Percentiles rank a stretch among this genome's conserved stretches.
Evolutionary conservation across 1,284 basidiomycete species (phyloP).

Genomic region (Leccinum solheimii): DNA sequence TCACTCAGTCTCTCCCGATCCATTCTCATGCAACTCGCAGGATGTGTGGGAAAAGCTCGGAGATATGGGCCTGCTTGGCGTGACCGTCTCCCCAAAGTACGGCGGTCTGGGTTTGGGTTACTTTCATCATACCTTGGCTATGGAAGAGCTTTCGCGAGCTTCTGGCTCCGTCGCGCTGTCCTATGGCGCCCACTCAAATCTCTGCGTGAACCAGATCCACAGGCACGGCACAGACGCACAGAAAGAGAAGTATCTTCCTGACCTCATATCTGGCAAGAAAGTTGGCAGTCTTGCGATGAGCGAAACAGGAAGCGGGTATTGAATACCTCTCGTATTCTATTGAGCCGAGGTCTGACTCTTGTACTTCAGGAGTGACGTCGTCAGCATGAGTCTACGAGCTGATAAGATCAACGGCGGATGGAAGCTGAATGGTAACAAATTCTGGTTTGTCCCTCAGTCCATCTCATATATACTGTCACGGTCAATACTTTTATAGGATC

Average conservation of each 20-base stretch:
- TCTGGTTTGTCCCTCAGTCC: conserved; percentile 64
- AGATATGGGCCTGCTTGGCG: conserved; percentile 80
- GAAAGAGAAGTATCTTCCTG: conserved; percentile 85
- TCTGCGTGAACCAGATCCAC: conserved; percentile 85
- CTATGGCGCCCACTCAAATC: conserved; percentile 89
- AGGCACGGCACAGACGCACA: conserved; percentile 86
- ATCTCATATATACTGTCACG: background rate
- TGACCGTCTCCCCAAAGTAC: conserved; percentile 81
- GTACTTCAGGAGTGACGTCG: conserved; percentile 69
- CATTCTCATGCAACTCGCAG: conserved; percentile 39
- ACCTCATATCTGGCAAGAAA: conserved; percentile 79
- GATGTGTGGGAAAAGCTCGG: conserved; percentile 90
- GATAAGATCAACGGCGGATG: conserved; percentile 76
- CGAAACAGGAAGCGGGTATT: conserved; percentile 77
- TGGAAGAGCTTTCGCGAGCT: conserved; percentile 89
- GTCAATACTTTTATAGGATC: conserved; percentile 61
- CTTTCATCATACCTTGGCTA: conserved; percentile 86
- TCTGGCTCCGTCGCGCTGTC: conserved; percentile 91
- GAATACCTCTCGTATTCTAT: background rate
- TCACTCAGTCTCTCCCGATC: background rate
- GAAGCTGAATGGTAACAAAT: conserved; percentile 87
- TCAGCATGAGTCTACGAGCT: conserved; percentile 85
- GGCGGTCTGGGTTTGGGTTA: conserved; percentile 82
- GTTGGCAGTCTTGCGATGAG: conserved; percentile 94
- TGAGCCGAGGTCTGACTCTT: conserved; percentile 5